phyloP scores from a whole-genome alignment of 2,329 filamentous ascomycete genomes.

The Talaromyces sp. region DNA sequence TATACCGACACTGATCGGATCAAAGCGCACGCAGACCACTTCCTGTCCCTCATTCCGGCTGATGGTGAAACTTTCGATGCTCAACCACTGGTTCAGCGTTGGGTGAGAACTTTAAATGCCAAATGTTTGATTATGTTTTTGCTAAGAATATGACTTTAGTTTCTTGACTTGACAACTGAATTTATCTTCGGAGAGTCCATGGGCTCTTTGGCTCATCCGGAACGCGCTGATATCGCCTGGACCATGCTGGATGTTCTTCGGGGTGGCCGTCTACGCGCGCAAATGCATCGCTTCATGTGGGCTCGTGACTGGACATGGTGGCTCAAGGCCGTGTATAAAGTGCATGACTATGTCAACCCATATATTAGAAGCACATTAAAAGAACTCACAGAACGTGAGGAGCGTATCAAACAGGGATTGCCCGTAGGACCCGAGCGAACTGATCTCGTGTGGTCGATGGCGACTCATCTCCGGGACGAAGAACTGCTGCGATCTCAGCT shows the following conservation, averaged over 20 bases:
- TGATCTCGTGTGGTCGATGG: slow-evolving; percentile 53
- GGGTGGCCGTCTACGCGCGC: not conserved
- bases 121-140: too few species aligned
- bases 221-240: not conserved
- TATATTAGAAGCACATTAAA: not conserved
- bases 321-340: not conserved
- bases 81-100: not conserved
- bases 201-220: not conserved
- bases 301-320: not conserved
- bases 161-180: not conserved
- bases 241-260: not conserved
- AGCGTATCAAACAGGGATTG: not conserved
- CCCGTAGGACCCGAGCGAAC: slow-evolving; percentile 27
- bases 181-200: not conserved
- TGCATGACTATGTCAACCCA: not conserved
- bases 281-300: not conserved
- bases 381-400: not conserved
- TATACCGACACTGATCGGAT: not conserved
- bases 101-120: not conserved
- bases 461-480: slow-evolving; percentile 42
- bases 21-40: not conserved
- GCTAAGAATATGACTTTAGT: not conserved
- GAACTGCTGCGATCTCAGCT: slow-evolving; percentile 43
- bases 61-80: not conserved
- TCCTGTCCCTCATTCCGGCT: not conserved